phyloP scores from a whole-genome alignment of 495 filamentous ascomycete genomes.

The Daldinia concentrica region DNA sequence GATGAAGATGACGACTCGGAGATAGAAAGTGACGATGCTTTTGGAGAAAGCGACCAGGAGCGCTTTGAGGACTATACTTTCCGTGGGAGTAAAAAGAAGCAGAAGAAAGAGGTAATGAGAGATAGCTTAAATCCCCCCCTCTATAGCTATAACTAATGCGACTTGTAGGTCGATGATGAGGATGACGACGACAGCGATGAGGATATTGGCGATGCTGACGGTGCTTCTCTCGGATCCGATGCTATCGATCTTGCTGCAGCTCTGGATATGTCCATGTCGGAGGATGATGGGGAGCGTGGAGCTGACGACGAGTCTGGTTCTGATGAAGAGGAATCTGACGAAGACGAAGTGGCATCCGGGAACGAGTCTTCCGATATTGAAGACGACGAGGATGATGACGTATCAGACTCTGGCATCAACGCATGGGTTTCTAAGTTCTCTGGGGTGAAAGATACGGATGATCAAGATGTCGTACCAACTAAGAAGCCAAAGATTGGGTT shows the following conservation, averaged over 20 bases:
- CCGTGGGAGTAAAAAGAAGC: conserved; percentile 66
- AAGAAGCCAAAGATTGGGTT: conserved; percentile 79
- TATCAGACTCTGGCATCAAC: conserved; percentile 69
- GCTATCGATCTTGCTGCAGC: conserved; percentile 85
- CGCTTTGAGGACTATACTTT: conserved; percentile 80
- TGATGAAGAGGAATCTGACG: conserved; percentile 61
- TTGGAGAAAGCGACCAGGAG: conserved; percentile 89
- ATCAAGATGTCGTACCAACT: conserved; percentile 39
- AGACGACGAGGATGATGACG: conserved; percentile 61
- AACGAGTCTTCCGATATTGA: conserved; percentile 54
- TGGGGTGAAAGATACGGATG: conserved; percentile 48
- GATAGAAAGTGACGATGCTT: conserved; percentile 91
- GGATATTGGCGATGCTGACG: conserved; percentile 65
- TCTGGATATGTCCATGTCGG: conserved; percentile 72
- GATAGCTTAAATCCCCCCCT: conserved; percentile 42
- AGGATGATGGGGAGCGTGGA: conserved; percentile 55
- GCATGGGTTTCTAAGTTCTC: conserved; percentile 72
- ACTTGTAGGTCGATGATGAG: conserved; percentile 31
- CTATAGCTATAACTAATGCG: conserved; percentile 43
- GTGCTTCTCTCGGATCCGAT: conserved; percentile 75
- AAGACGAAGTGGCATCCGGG: conserved; percentile 57
- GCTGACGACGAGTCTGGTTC: conserved; percentile 51
- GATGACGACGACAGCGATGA: conserved; percentile 57
- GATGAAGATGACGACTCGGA: conserved; percentile 82
- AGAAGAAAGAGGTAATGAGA: conserved; percentile 55